Conservation (phyloP, 2,329 filamentous ascomycete genomes). For the Myriosclerotinia curreyana region DNA sequence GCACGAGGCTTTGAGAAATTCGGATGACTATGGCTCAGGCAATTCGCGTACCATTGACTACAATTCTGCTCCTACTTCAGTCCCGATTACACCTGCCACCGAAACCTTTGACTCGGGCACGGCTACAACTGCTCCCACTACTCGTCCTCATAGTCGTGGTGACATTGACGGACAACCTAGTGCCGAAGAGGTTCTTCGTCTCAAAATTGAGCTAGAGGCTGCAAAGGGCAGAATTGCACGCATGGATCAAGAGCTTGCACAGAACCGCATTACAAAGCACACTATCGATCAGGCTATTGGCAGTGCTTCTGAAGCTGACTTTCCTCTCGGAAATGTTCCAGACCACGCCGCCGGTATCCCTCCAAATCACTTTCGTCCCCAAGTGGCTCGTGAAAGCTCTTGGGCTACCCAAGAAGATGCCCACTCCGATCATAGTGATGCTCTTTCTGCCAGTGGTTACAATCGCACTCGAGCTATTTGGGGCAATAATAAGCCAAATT, state of each 20-base stretch:
- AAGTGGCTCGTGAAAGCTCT: conserved; percentile 43
- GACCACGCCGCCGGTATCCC: conserved; percentile 31
- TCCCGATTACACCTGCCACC: conserved; percentile 61
- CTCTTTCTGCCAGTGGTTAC: conserved; percentile 50
- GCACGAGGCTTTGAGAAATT: conserved; percentile 50
- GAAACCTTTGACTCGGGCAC: conserved; percentile 48
- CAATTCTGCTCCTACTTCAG: conserved; percentile 49
- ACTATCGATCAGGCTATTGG: conserved; percentile 56
- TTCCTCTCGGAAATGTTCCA: conserved; percentile 32
- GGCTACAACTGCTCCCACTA: conserved; percentile 45
- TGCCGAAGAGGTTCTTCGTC: conserved; percentile 60
- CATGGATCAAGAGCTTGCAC: conserved; percentile 68
- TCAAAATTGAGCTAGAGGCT: conserved; percentile 69
- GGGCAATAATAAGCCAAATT: conserved; percentile 47
- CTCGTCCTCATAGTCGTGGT: conserved; percentile 51
- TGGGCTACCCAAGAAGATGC: conserved; percentile 55
- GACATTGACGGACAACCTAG: conserved; percentile 41
- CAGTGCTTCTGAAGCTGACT: conserved; percentile 47
- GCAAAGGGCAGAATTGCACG: conserved; percentile 68
- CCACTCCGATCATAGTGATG: conserved; percentile 56
- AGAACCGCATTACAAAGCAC: conserved; percentile 58
- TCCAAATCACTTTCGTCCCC: conserved; percentile 41
- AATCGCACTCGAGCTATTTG: conserved; percentile 56
- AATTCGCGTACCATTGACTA: conserved; percentile 44
- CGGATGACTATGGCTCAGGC: conserved; percentile 32